phyloP scores from a whole-genome alignment of 106 monocot genomes.

The Allium fistulosum region DNA sequence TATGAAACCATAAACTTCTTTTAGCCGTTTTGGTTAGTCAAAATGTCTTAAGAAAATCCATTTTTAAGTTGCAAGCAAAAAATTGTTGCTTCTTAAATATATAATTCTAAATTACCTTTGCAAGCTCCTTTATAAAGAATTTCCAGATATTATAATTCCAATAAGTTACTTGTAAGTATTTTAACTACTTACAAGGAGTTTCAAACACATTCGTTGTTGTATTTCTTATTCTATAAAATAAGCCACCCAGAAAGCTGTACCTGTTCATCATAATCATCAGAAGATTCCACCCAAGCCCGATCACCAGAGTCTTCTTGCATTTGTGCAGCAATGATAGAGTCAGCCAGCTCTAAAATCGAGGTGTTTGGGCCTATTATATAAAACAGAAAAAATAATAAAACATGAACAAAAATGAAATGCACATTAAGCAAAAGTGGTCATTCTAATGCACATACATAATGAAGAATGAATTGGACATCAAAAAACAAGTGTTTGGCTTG shows the following conservation, averaged over 20 bases:
- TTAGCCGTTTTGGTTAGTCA: too few relatives aligned
- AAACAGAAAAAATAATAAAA: background rate
- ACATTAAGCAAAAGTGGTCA: background rate
- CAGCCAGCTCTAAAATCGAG: constrained; percentile 46
- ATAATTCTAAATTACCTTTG: too few relatives aligned
- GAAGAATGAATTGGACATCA: background rate
- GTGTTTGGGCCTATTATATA: constrained; percentile 10
- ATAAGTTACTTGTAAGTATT: too few relatives aligned
- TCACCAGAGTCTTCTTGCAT: constrained; percentile 29
- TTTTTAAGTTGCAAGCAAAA: too few relatives aligned
- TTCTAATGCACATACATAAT: background rate
- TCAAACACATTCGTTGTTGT: background rate
- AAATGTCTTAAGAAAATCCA: too few relatives aligned
- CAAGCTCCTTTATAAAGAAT: too few relatives aligned
- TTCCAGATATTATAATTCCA: too few relatives aligned
- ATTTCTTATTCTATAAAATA: background rate
- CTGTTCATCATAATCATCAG: background rate
- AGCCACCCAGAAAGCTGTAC: background rate
- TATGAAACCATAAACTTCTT: too few relatives aligned
- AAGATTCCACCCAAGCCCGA: constrained; percentile 1
- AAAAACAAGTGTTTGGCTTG: background rate
- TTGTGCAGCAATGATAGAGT: constrained; percentile 56
- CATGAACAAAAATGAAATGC: background rate
- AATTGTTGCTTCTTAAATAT: too few relatives aligned
- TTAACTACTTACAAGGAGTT: background rate